Percentiles rank a stretch among this genome's conserved stretches.
These are phyloP conservation scores for Stachybotrys chartarum DNA, from an alignment of 2,329 filamentous ascomycete genomes.

Conservation along the genomic window DNA sequence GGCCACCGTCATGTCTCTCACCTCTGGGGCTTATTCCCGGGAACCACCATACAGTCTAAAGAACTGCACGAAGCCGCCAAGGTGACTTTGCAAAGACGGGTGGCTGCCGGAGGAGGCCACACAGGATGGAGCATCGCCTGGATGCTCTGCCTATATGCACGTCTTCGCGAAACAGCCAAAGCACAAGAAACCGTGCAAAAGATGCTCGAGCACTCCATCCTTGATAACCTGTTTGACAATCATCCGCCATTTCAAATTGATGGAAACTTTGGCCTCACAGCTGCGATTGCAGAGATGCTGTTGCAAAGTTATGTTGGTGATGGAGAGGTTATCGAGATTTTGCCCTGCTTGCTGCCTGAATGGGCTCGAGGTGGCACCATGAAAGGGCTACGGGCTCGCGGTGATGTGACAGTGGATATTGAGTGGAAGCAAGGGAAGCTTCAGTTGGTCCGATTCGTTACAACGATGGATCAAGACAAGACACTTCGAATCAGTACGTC, in stretches of 20 bases:
- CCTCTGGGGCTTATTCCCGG: conserved; percentile 40
- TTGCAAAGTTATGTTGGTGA: neutral
- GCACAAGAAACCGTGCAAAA: conserved; percentile 10
- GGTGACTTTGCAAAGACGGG: conserved; percentile 18
- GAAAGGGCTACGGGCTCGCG: conserved; percentile 3
- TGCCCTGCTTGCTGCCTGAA: conserved; percentile 3
- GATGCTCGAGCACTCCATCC: conserved; percentile 7
- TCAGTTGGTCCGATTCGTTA: neutral
- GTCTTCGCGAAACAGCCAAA: conserved; percentile 20
- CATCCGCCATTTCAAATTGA: conserved; percentile 21
- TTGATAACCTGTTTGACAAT: conserved; percentile 12
- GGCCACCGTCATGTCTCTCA: conserved; percentile 45
- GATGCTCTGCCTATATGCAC: conserved; percentile 40
- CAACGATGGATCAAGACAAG: neutral
- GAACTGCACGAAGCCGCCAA: conserved; percentile 18
- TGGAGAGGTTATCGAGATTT: conserved; percentile 1
- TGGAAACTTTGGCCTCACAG: conserved; percentile 16
- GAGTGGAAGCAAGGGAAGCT: conserved; percentile 2
- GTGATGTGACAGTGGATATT: conserved; percentile 6
- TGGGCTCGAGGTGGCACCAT: conserved; percentile 4
- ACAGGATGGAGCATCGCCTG: conserved; percentile 47
- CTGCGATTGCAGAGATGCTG: conserved; percentile 4
- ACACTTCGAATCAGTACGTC: neutral
- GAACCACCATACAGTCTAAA: conserved; percentile 16
- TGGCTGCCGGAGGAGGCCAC: conserved; percentile 30